Percentiles rank a stretch among this genome's conserved stretches.
phyloP scores from a whole-genome alignment of 495 filamentous ascomycete species.

The Rhizodiscina lignyota region DNA sequence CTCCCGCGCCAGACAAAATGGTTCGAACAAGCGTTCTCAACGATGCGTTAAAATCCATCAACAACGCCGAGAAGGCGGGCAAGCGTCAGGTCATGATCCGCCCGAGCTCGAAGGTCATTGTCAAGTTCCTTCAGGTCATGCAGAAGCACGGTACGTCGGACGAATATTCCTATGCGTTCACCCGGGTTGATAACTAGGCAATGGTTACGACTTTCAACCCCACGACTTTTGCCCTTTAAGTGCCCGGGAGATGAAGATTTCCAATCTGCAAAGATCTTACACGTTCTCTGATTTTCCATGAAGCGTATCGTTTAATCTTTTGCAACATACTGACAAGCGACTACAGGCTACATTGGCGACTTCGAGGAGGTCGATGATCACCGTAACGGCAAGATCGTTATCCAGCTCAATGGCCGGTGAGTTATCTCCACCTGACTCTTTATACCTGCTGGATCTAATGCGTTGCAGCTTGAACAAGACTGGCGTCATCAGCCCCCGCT shows the following conservation, averaged over 20 bases:
- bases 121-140: conserved; percentile 98
- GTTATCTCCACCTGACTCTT: not conserved
- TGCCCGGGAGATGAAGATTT: conserved; percentile 74
- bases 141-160: conserved; percentile 85
- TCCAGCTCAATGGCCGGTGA: conserved; percentile 75
- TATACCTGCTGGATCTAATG: conserved; percentile 2
- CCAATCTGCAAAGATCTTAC: conserved; percentile 77
- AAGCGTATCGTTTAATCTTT: conserved; percentile 79
- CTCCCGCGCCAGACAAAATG: conserved; percentile 60
- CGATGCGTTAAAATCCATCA: conserved; percentile 98
- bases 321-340: conserved; percentile 61
- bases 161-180: conserved; percentile 5
- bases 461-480: conserved; percentile 77
- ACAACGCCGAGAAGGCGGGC: conserved; percentile 98
- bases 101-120: conserved; percentile 94
- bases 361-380: conserved; percentile 99
- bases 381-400: conserved; percentile 94
- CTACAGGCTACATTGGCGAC: conserved; percentile 92
- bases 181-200: conserved; percentile 99
- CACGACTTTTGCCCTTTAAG: conserved; percentile 97
- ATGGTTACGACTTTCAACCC: conserved; percentile 49
- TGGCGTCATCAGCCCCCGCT: conserved; percentile 94
- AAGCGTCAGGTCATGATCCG: conserved; percentile 97
- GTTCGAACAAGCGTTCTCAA: conserved; percentile 97
- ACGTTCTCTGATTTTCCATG: conserved; percentile 66